Percentiles rank a stretch among this genome's conserved stretches.
Evolutionary conservation across 495 filamentous ascomycete species (phyloP).

Genomic region (Pseudotulostoma volvatum): DNA sequence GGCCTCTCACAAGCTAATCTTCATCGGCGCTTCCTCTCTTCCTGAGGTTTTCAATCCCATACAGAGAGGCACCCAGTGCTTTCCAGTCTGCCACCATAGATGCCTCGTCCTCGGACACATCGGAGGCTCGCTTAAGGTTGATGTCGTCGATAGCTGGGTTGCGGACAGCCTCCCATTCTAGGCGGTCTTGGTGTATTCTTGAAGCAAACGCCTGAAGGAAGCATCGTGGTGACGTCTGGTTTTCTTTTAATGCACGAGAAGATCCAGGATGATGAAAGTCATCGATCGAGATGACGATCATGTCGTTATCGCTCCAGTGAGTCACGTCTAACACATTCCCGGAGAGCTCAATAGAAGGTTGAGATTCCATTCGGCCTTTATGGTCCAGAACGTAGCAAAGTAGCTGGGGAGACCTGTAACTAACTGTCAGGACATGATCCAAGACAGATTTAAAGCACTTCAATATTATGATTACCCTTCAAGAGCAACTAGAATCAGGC

Average conservation of each 20-base stretch:
- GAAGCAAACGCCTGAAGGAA: conserved; percentile 18
- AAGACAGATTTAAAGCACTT: no score
- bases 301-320: conserved; percentile 12
- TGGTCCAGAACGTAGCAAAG: conserved; percentile 37
- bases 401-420: conserved; percentile 39
- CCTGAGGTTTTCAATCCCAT: conserved; percentile 54
- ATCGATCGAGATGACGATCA: conserved; percentile 43
- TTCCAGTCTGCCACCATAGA: conserved; percentile 13
- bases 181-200: conserved; percentile 4
- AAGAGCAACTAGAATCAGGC: conserved; percentile 40
- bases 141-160: conserved; percentile 13
- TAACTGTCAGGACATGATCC: conserved; percentile 10
- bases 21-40: conserved; percentile 36
- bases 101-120: conserved; percentile 11
- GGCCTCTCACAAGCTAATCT: conserved; percentile 2
- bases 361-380: conserved; percentile 27
- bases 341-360: conserved; percentile 29
- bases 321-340: conserved; percentile 48
- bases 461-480: no score
- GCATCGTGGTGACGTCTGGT: conserved; percentile 6
- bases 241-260: conserved; percentile 18
- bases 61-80: conserved; percentile 38
- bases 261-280: conserved; percentile 26
- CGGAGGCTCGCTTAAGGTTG: conserved; percentile 21
- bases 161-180: conserved; percentile 13